Evolutionary conservation across 2,329 filamentous ascomycete species (phyloP).

Genomic region (Periconia sp.): DNA sequence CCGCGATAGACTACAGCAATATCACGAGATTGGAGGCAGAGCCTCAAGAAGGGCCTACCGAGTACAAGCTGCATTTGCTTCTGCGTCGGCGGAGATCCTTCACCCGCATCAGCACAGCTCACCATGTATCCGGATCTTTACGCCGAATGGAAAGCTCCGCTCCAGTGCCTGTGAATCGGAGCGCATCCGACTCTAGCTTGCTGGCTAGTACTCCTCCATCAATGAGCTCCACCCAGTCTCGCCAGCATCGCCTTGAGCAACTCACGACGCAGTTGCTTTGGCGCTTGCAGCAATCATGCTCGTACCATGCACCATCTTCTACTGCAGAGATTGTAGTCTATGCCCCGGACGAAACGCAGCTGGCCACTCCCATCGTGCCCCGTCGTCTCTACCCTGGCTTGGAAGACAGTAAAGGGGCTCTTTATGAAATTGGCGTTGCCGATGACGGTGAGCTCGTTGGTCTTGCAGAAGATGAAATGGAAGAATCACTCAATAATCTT

Average conservation of each 20-base stretch:
- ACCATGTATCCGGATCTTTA: conserved; percentile 58
- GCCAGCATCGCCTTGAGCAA: conserved; percentile 85
- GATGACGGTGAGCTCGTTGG: conserved; percentile 93
- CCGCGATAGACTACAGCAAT: conserved; percentile 32
- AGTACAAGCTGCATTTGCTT: conserved; percentile 94
- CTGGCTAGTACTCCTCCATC: conserved; percentile 45
- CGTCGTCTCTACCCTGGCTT: conserved; percentile 71
- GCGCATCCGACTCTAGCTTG: conserved; percentile 37
- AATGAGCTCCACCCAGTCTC: conserved; percentile 67
- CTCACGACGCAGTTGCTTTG: conserved; percentile 94
- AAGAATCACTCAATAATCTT: conserved; percentile 85
- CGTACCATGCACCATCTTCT: conserved; percentile 82
- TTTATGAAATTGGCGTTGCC: conserved; percentile 96
- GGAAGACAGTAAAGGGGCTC: conserved; percentile 88
- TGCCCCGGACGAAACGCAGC: conserved; percentile 71
- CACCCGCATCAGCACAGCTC: conserved; percentile 70
- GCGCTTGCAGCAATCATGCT: conserved; percentile 92
- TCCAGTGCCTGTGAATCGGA: conserved; percentile 27
- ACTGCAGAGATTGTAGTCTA: conserved; percentile 76
- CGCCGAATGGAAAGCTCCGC: conserved; percentile 48
- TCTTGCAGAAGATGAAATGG: conserved; percentile 86
- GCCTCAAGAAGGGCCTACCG: conserved; percentile 90
- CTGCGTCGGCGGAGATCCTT: conserved; percentile 79
- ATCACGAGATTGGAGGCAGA: conserved; percentile 84
- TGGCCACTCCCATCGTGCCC: conserved; percentile 62